phyloP scores from a whole-genome alignment of 257 asterid genomes.

The Oldenlandia corymbosa region DNA sequence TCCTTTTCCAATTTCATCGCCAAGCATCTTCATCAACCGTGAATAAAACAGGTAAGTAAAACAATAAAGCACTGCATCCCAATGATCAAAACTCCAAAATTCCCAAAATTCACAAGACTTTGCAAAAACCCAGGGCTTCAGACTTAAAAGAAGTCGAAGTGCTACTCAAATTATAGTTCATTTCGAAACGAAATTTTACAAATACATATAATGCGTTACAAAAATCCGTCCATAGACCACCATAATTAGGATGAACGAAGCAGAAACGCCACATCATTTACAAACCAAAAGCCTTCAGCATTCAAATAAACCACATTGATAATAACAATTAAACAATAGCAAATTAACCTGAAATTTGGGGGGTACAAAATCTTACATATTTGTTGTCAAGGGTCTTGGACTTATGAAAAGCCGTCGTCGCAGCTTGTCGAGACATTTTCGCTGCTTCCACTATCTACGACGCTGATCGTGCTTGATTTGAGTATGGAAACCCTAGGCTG shows the following conservation, averaged over 20 bases:
- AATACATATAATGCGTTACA: not conserved
- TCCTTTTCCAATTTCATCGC: slow-evolving; percentile 99
- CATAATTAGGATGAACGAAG: not conserved
- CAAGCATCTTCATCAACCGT: slow-evolving; percentile 58
- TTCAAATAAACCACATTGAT: not conserved
- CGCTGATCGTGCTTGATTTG: not conserved
- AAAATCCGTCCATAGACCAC: not conserved
- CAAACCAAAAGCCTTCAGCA: not conserved
- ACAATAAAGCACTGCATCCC: not conserved
- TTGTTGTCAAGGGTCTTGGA: slow-evolving; percentile 61
- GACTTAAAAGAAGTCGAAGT: not conserved
- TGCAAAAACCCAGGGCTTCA: not conserved
- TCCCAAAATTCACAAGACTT: not conserved
- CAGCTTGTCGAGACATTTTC: slow-evolving; percentile 48
- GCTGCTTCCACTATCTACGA: not conserved
- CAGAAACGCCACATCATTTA: not conserved
- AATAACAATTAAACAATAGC: not conserved
- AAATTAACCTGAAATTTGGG: not conserved
- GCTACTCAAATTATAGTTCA: not conserved
- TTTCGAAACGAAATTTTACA: not conserved
- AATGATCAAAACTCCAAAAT: not conserved
- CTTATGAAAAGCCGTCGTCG: slow-evolving; percentile 51
- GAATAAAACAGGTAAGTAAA: not conserved
- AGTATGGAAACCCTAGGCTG: no score
- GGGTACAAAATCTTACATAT: slow-evolving; percentile 32